These are phyloP conservation scores for Closterium sp. DNA, from an alignment of 139 green algal species.

Conservation along the genomic window DNA sequence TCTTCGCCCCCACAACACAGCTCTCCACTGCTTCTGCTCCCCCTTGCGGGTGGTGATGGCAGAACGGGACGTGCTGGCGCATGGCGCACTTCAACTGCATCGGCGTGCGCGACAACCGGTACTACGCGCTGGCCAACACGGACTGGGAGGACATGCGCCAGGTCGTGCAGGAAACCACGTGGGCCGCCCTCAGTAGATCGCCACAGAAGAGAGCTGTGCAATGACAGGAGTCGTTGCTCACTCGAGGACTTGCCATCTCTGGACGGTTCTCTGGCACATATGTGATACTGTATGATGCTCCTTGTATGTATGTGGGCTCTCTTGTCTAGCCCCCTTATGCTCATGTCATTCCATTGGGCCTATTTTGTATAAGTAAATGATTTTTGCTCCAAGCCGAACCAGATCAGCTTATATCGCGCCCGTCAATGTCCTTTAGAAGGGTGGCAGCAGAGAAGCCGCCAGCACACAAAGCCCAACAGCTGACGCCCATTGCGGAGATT, in stretches of 20 bases:
- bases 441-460: background rate
- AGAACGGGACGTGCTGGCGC: constrained; percentile 46
- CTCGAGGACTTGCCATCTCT: too few relatives aligned
- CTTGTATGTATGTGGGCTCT: too few relatives aligned
- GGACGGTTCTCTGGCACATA: too few relatives aligned
- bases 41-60: background rate
- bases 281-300: too few relatives aligned
- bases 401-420: background rate
- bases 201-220: background rate
- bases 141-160: constrained; percentile 35
- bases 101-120: constrained; percentile 23
- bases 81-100: constrained; percentile 47
- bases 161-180: background rate
- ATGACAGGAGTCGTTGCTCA: background rate
- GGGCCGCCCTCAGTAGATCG: background rate
- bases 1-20: background rate
- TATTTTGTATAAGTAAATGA: too few relatives aligned
- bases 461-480: too few relatives aligned
- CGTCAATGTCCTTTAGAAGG: too few relatives aligned
- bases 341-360: too few relatives aligned
- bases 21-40: background rate
- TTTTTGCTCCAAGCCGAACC: too few relatives aligned
- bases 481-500: too few relatives aligned
- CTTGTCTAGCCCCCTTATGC: too few relatives aligned
- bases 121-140: constrained; percentile 31